Conservation (phyloP, 2,329 filamentous ascomycete species). For the Ceratocystiopsis minuta region DNA sequence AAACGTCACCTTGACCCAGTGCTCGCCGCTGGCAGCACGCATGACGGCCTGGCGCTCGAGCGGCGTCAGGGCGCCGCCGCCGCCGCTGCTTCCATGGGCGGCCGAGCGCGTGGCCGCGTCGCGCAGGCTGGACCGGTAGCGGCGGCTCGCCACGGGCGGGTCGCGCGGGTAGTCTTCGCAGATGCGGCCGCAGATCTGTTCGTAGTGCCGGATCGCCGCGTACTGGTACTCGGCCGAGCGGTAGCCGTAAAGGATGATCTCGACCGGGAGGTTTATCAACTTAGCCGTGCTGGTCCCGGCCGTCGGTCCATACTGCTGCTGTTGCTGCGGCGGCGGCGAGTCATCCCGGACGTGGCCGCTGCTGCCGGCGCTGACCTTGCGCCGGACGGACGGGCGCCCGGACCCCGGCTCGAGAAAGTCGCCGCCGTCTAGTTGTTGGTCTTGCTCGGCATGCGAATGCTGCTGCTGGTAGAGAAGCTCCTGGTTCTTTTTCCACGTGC, state of each 20-base stretch:
- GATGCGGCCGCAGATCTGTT: conserved; percentile 68
- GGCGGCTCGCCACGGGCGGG: conserved; percentile 50
- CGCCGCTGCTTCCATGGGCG: conserved; percentile 3
- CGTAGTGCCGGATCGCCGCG: conserved; percentile 77
- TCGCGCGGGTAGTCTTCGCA: conserved; percentile 87
- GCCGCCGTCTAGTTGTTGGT: no score
- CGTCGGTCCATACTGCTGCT: conserved; percentile 2
- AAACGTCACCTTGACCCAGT: conserved; percentile 84
- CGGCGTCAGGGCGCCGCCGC: conserved; percentile 41
- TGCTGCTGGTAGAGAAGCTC: conserved; percentile 3
- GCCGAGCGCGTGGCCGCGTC: conserved; percentile 45
- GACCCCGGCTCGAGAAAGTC: no score
- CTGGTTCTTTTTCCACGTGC: conserved; percentile 34
- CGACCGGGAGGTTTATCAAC: conserved; percentile 30
- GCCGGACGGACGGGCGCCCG: conserved; percentile 3
- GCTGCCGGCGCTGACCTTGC: conserved; percentile 8
- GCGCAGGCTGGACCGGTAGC: conserved; percentile 57
- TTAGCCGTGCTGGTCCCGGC: conserved; percentile 13
- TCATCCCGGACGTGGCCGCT: conserved; percentile 7
- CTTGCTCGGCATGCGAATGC: neutral
- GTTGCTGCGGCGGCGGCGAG: conserved; percentile 8
- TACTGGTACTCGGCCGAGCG: conserved; percentile 48
- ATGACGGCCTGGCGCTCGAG: conserved; percentile 58
- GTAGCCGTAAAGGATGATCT: conserved; percentile 77
- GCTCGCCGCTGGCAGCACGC: conserved; percentile 61